A percentile compares a stretch with the other conserved stretches of the same genome.
These are phyloP conservation scores for Vararia minispora DNA, from an alignment of 768 basidiomycete genomes.

Conservation along the genomic window DNA sequence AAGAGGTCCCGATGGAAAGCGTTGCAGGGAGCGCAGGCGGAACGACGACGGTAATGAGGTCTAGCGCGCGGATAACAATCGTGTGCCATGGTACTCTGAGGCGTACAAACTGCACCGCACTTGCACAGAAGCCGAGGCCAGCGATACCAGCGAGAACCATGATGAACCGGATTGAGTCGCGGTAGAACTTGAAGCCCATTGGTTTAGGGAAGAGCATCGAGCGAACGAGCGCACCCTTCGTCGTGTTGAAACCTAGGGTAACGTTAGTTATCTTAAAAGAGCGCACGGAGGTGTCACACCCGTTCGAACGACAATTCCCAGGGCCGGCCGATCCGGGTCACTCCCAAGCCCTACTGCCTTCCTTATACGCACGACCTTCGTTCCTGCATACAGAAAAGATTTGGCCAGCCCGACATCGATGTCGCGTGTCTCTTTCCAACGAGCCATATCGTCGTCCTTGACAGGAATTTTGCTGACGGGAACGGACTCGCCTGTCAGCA, in stretches of 20 bases:
- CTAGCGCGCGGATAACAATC: slow-evolving; percentile 84
- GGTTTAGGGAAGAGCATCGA: slow-evolving; percentile 99
- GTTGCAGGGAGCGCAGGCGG: slow-evolving; percentile 97
- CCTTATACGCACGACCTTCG: slow-evolving; percentile 80
- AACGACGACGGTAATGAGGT: slow-evolving; percentile 94
- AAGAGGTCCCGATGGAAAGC: slow-evolving; percentile 93
- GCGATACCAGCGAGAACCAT: slow-evolving; percentile 88
- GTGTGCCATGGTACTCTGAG: slow-evolving; percentile 88
- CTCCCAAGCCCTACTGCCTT: slow-evolving; percentile 44
- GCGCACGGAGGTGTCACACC: slow-evolving; percentile 32
- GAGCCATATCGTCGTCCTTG: slow-evolving; percentile 64
- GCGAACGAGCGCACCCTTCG: slow-evolving; percentile 89
- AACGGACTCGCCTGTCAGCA: slow-evolving; percentile 98
- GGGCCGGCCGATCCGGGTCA: slow-evolving; percentile 44
- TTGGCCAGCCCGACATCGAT: slow-evolving; percentile 54
- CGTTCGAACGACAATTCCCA: slow-evolving; percentile 79
- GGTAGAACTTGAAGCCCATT: slow-evolving; percentile 98
- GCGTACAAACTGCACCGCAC: slow-evolving; percentile 83
- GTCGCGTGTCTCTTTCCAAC: slow-evolving; percentile 60
- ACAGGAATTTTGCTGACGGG: slow-evolving; percentile 87
- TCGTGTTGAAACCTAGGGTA: slow-evolving; percentile 84
- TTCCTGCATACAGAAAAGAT: slow-evolving; percentile 84
- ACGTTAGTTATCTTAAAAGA: slow-evolving; percentile 1
- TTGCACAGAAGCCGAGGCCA: slow-evolving; percentile 80
- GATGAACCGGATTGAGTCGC: slow-evolving; percentile 85